Conservation (phyloP, 805 yeast genomes). For the Saturnispora hagleri region DNA sequence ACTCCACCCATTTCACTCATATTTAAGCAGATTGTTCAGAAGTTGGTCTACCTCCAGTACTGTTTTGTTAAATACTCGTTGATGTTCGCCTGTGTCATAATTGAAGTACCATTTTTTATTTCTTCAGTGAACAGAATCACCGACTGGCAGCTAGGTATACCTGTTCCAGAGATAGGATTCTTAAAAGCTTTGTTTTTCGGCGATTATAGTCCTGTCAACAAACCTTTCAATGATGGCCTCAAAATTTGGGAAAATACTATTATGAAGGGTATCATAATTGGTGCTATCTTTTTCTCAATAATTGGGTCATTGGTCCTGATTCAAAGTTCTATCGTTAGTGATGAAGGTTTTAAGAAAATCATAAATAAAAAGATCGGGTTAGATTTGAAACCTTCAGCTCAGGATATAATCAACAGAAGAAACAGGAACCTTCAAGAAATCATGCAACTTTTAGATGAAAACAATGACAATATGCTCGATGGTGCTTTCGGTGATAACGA, state of each 20-base stretch:
- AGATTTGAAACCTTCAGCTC: constrained; percentile 30
- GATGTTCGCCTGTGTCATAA: constrained; percentile 16
- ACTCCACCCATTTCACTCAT: constrained; percentile 48
- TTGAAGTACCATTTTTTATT: constrained; percentile 50
- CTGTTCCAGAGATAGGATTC: constrained; percentile 32
- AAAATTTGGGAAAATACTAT: constrained; percentile 9
- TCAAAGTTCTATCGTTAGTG: constrained; percentile 65
- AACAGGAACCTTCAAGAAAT: constrained; percentile 12
- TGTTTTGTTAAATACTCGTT: constrained; percentile 5
- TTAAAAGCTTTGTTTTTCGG: constrained; percentile 14
- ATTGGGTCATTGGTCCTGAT: constrained; percentile 17
- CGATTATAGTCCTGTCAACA: background rate
- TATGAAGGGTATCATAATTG: constrained; percentile 13
- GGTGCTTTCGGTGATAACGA: background rate
- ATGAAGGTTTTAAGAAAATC: constrained; percentile 56
- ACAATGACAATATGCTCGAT: background rate
- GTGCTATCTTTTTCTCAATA: constrained; percentile 17
- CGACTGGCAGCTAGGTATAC: constrained; percentile 49
- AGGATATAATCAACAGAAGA: constrained; percentile 12
- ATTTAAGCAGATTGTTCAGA: constrained; percentile 25
- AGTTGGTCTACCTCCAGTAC: constrained; percentile 8
- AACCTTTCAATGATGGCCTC: constrained; percentile 5
- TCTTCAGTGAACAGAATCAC: constrained; percentile 43
- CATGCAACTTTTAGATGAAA: background rate
- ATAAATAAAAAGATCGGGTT: constrained; percentile 52